Evolutionary conservation across 2,329 filamentous ascomycete genomes (phyloP), one percentile per base, ranked within the genome.

Genomic region (Aspergillus fischeri): DNA sequence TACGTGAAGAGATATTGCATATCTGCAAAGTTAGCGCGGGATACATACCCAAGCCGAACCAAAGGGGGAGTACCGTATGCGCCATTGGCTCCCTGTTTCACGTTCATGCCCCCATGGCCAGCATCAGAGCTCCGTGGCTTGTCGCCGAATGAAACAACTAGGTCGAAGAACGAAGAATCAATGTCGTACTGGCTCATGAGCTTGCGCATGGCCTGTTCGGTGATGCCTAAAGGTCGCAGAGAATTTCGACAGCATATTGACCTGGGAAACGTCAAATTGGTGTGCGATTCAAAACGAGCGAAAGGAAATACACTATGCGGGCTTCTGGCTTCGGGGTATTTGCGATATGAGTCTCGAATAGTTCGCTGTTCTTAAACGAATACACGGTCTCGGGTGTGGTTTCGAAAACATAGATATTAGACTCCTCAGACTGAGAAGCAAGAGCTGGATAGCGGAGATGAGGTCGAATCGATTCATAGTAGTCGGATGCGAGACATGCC

Each of bases 81-180:
- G 2, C 60, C 57, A 47, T 65, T 49, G 3, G 53, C 54, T 28
- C 49, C 25, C 14, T 56, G 54, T 21, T 53, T 57, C 4, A 64
- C 38, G 11, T 44, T 59, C 56, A 65, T 61, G 8, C 44, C 58
- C 10, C 63, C 63, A 49, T 64, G 52, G 2, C 62, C 62, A 20
- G 62, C 57, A 57, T 61, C 60, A 2, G 62, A 57, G 29, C 49
- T 61, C 3, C 56, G 57, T 21, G 63, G 63, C 24, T 65, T 65
- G 21, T 65, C 60, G 3, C 63, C 63, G n/a, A 65, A 65, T 4
- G 60, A 63, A 6, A 61, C 51, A 2, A 35, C 49, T 10, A 58
- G 58, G 29, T 65, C 60, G 8, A 57, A 53, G 21, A 64, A 57
- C 2, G 55, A 42, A 6, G 47, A 11, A 2, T 60, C 55, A 47